Evolutionary conservation across 495 filamentous ascomycete genomes (phyloP).

Genomic region (Recurvomyces mirabilis): DNA sequence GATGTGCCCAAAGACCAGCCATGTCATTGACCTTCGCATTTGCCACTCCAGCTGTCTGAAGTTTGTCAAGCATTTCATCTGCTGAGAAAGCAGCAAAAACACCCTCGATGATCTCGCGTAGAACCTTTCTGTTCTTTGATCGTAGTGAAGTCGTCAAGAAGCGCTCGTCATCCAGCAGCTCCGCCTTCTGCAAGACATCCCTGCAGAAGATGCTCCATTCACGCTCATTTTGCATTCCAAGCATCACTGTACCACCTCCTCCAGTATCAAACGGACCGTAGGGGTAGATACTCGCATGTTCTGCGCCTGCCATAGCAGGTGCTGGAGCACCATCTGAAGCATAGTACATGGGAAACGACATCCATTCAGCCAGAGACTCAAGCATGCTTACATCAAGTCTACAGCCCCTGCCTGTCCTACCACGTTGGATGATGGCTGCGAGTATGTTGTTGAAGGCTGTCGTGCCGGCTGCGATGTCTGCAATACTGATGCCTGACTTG

Average conservation of each 20-base stretch:
- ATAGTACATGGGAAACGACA: constrained; percentile 46
- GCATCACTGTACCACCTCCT: constrained; percentile 38
- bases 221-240: constrained; percentile 44
- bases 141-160: constrained; percentile 16
- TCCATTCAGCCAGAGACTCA: constrained; percentile 46
- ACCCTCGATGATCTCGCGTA: constrained; percentile 18
- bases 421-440: constrained; percentile 38
- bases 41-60: constrained; percentile 29
- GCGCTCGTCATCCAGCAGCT: constrained; percentile 12
- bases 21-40: constrained; percentile 43
- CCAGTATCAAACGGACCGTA: constrained; percentile 43
- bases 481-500: constrained; percentile 43
- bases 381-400: constrained; percentile 44
- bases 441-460: constrained; percentile 43
- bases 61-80: constrained; percentile 11
- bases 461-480: constrained; percentile 41
- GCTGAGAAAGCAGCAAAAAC: constrained; percentile 13
- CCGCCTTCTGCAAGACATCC: constrained; percentile 27
- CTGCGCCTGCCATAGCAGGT: constrained; percentile 36
- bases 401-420: constrained; percentile 34
- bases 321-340: constrained; percentile 32
- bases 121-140: constrained; percentile 18
- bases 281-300: constrained; percentile 42
- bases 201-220: constrained; percentile 41
- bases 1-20: constrained; percentile 40